Evolutionary conservation across 768 basidiomycete species (phyloP), one percentile per base, ranked within the genome.

Genomic region (Collybia sordida): DNA sequence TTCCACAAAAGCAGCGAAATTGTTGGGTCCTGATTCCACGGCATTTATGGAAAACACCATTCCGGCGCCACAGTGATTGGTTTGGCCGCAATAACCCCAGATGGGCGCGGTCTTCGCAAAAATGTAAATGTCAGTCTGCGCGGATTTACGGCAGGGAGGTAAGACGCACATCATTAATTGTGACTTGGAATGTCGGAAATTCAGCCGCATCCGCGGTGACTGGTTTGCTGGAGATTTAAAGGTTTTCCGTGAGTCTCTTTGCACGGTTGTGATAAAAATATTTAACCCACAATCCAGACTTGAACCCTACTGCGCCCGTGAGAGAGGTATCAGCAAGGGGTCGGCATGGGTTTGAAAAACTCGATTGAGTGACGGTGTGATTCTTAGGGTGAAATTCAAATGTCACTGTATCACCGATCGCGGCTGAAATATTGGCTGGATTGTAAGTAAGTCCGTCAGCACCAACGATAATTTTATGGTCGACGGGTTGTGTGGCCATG

Each of bases 1-100:
- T 3, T 65, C 62, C 38, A 65, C 53, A 72, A 82, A 85, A 6
- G 75, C 78, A 7, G 63, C 73, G 54, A 79, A 84, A 61, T 64
- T 82, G 59, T 81, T 76, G 17, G 76, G 55, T 19, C 79, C 72
- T 5, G 67, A 63, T 61, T 77, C 77, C 21, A 72, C 68, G 1
- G 82, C 75, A 65, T 83, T 86, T 56, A 76, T 74, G n/a, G 80
- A 60, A 57, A 85, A 83, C 44, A 86, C 84, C 85, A 86, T 86
- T 44, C 84, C 84, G 22, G 68, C 51, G 0, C 62, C 69, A 58
- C 83, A 85, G 63, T 85, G 84, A 42, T 61, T 64, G 1, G 59
- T 54, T 57, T 84, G 82, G 0, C 70, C 69, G 59, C 84, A 84
- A 68, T 77, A 84, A 3, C 72, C 78, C 82, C 80, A 85, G 59